Percentiles rank a stretch among this genome's conserved stretches.
Conservation (phyloP, 2,329 filamentous ascomycete species). For the Aspergillus cejpii region DNA sequence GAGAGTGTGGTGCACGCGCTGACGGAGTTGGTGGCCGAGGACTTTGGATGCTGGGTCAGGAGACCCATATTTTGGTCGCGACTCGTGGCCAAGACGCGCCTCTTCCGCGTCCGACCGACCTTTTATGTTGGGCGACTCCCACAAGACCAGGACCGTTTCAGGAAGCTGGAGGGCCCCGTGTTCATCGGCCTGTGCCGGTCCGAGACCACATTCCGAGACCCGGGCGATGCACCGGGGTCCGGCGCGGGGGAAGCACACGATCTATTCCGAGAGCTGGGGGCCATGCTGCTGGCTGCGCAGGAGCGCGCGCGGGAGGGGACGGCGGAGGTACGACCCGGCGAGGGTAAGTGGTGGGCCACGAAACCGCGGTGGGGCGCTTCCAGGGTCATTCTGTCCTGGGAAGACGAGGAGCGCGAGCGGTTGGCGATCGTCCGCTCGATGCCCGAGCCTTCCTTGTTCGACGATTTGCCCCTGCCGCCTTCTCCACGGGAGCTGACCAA, state of each 20-base stretch:
- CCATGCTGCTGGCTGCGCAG: slow-evolving; percentile 53
- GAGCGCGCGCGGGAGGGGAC: slow-evolving; percentile 53
- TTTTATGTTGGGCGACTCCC: slow-evolving; percentile 50
- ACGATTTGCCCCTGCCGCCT: no score
- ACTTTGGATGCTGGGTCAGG: slow-evolving; percentile 51
- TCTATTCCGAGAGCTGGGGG: slow-evolving; percentile 52
- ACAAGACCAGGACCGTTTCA: slow-evolving; percentile 49
- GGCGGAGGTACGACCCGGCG: slow-evolving; percentile 45
- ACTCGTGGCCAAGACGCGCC: slow-evolving; percentile 46
- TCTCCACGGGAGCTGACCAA: slow-evolving; percentile 41
- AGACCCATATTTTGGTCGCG: slow-evolving; percentile 43
- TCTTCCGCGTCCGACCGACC: slow-evolving; percentile 52
- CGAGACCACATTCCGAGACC: slow-evolving; percentile 48
- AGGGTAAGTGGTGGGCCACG: slow-evolving; percentile 56
- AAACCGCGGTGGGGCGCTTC: slow-evolving; percentile 52
- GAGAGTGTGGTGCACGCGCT: slow-evolving; percentile 51
- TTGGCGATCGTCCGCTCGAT: no score
- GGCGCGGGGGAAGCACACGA: slow-evolving; percentile 45
- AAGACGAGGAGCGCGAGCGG: slow-evolving; percentile 34
- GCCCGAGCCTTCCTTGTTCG: no score
- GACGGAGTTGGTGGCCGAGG: slow-evolving; percentile 53
- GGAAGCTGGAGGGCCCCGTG: slow-evolving; percentile 54
- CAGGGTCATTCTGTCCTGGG: slow-evolving; percentile 22
- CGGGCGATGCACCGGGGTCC: slow-evolving; percentile 22
- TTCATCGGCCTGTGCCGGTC: slow-evolving; percentile 50